Evolutionary conservation across 164 flowering plant species (phyloP), one percentile per base, ranked within the genome.

Genomic region (Platanus orientalis): DNA sequence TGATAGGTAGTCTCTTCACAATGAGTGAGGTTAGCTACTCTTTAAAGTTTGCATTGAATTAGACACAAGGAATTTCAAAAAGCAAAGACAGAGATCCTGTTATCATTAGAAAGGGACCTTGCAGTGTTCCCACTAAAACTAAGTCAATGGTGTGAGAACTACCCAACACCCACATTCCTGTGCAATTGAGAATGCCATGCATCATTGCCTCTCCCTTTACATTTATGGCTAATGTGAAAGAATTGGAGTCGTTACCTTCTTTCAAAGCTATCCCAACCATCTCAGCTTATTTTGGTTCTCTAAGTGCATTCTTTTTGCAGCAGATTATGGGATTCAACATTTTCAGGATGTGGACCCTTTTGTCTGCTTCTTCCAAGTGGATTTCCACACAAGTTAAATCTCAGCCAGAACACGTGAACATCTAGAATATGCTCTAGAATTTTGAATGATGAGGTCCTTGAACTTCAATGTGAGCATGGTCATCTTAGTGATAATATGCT

Each of bases 21-120:
- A 20, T 12, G 51, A 66, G 26, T 67, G 64, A 53, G 60, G 50
- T 27, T 60, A n/a, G 17, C 13, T 14, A 27, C 36, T 27, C 51
- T n/a, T 49, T 34, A 52, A 26, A 34, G 40, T 45, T 27, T 30
- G 20, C 65, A 54, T 20, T 55, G 62, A 54, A 54, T 34, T 29
- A 45, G 40, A 29, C 40, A 17, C 32, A 24, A 1, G 11, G 5
- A 16, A 19, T 20, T 39, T 50, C 21, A 42, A 57, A 63, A 60
- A 62, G 29, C 44, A 48, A 50, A 54, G 72, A 66, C 73, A 65
- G 36, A 62, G 71, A 71, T 73, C 14, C 29, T 58, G 65, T 54
- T 67, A 65, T 75, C 47, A 70, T 70, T 71, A 49, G 30, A 68
- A 11, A 44, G 53, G 16, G 58, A 63, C 62, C 16, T 4, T 29